Evolutionary conservation across 2,329 filamentous ascomycete species (phyloP).

Genomic region (Sporothrix curviconia): DNA sequence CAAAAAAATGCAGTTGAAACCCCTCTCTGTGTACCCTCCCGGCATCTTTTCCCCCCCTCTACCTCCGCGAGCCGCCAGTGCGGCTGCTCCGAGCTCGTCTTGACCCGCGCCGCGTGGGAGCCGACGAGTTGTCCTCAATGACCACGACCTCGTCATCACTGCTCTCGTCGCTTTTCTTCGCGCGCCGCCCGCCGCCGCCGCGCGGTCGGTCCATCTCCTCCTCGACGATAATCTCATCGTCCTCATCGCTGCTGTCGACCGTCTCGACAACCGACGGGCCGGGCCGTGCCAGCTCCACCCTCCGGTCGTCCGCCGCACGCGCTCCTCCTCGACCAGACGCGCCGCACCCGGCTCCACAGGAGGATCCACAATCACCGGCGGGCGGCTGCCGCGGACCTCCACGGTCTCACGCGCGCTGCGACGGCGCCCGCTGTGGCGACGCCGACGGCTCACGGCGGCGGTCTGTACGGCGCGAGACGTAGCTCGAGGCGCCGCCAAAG

Average conservation of each 20-base stretch:
- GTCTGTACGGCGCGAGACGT: slow-evolving; percentile 18
- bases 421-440: slow-evolving; percentile 14
- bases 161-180: neutral
- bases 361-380: slow-evolving; percentile 25
- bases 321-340: slow-evolving; percentile 20
- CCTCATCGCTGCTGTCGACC: neutral
- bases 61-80: neutral
- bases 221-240: slow-evolving; percentile 14
- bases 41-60: neutral
- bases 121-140: slow-evolving; percentile 10
- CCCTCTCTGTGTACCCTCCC: neutral
- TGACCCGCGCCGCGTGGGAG: neutral
- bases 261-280: slow-evolving; percentile 1
- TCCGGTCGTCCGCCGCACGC: neutral
- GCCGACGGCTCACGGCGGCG: neutral
- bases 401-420: slow-evolving; percentile 23
- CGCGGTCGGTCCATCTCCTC: neutral
- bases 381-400: slow-evolving; percentile 23
- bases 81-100: neutral
- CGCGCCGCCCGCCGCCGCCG: neutral
- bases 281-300: neutral
- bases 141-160: slow-evolving; percentile 14
- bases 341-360: slow-evolving; percentile 6
- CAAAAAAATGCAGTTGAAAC: too few species aligned
- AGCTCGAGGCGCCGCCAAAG: slow-evolving; percentile 22